A percentile compares a stretch with the other conserved stretches of the same genome.
phyloP scores from a whole-genome alignment of 306 rosid species.

The Trichosanthes cucumerina region DNA sequence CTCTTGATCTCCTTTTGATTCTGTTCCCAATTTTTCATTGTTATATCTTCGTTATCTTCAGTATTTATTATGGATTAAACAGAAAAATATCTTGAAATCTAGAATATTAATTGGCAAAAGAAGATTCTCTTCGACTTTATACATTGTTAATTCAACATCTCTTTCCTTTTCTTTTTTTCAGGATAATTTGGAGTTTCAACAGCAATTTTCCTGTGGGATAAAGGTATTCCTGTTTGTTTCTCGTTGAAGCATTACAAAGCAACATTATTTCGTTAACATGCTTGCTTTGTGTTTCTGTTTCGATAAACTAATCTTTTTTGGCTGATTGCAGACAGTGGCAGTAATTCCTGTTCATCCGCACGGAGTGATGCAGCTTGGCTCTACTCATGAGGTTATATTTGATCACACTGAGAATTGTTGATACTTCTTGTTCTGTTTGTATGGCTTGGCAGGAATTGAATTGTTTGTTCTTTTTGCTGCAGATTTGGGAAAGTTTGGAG shows the following conservation, averaged over 20 bases:
- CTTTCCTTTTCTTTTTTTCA: conserved; percentile 19
- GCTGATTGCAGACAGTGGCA: conserved; percentile 49
- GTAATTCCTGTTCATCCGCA: conserved; percentile 39
- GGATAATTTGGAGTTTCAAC: conserved; percentile 36
- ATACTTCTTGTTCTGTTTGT: background rate
- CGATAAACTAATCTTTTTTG: background rate
- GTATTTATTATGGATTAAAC: background rate
- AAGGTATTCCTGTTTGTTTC: conserved; percentile 43
- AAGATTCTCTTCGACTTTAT: background rate
- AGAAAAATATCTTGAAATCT: background rate
- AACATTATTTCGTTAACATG: background rate
- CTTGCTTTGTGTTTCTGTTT: background rate
- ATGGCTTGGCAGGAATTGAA: background rate
- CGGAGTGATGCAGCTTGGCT: conserved; percentile 75
- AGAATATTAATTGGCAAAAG: background rate
- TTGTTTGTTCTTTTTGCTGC: conserved; percentile 17
- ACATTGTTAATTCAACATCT: conserved; percentile 4
- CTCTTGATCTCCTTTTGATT: background rate
- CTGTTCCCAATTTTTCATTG: background rate
- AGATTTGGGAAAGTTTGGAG: conserved; percentile 43
- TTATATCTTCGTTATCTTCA: background rate
- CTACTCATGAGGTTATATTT: conserved; percentile 47
- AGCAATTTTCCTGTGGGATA: conserved; percentile 56
- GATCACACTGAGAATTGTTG: background rate
- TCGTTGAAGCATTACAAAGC: background rate